Base-by-base conservation (phyloP, 2,329 filamentous ascomycete species). In the Microcyclosporella mali region DNA sequence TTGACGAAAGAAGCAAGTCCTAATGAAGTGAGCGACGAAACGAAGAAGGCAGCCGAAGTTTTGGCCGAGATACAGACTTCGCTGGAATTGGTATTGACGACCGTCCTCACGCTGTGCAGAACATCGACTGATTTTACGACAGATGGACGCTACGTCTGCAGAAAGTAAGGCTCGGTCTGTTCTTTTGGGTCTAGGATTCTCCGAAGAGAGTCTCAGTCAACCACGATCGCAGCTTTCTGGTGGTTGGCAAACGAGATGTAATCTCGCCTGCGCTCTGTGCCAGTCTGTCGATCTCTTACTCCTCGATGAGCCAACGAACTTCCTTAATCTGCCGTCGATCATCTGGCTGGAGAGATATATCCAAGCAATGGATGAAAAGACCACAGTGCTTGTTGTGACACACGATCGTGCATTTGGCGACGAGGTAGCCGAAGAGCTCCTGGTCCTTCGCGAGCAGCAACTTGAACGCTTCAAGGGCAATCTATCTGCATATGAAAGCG, bases 301-400 rank as follows among this genome's bases (percentile, higher is more conserved):
- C 38, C 77, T 94, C 2, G 87, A 94, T 61, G 87, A 94, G 60
- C 88, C 88, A 0, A 94, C 87, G 27, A 94, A 94, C 58, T 94
- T 87, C 59, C 74, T 94, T 1, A 87, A 94, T 57, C 70, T 94
- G 1, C 73, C 88, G 0, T 85, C 85, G 1, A 88, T 94, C 44
- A 78, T 94, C 43, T 94, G 88, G 86, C 71, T 95, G 1, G 83
- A 94, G 58, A 75, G 75, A 10, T 82, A 88, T 57, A 75, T 94
- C 8, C 68, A 68, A 40, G 69, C 75, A 29, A 67, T 73, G 3
- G 74, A 79, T 15, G 63, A 62, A 0, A 66, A 72, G 2, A 77
- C 73, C 1, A 92, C 86, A 0, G 72, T 92, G 1, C 70, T 94
- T 12, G 70, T 92, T 1, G 86, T 92, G 2, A 92, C 87, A 0